These are phyloP conservation scores for Globisporangium perplexum DNA, from an alignment of 352 stramenopile genomes.

Conservation along the genomic window DNA sequence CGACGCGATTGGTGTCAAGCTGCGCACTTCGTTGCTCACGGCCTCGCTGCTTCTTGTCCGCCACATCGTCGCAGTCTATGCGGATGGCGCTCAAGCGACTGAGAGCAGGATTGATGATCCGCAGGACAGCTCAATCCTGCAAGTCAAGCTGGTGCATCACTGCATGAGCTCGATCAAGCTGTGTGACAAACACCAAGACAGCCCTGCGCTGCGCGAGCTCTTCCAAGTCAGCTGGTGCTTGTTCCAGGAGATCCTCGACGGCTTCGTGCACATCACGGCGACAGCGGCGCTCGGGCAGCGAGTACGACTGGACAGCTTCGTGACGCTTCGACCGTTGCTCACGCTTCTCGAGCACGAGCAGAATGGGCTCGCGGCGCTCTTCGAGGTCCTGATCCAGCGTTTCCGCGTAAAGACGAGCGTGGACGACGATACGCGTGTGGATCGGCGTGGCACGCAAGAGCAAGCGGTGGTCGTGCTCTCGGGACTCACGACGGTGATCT, in stretches of 20 bases:
- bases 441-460: conserved; percentile 21
- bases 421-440: conserved; percentile 5
- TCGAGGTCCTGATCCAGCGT: conserved; percentile 43
- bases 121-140: conserved; percentile 14
- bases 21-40: conserved; percentile 47
- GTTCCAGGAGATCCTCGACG: conserved; percentile 50
- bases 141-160: conserved; percentile 54
- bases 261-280: conserved; percentile 21
- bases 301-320: conserved; percentile 26
- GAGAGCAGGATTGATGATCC: neutral
- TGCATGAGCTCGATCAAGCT: conserved; percentile 42
- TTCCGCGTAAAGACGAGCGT: conserved; percentile 23
- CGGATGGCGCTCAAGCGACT: neutral
- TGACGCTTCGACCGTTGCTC: conserved; percentile 38
- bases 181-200: conserved; percentile 25
- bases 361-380: conserved; percentile 36
- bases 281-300: conserved; percentile 21
- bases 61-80: conserved; percentile 29
- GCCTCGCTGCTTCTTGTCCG: conserved; percentile 41
- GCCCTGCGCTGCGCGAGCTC: conserved; percentile 15
- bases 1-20: conserved; percentile 15
- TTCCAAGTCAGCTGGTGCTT: conserved; percentile 67
- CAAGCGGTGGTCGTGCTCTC: conserved; percentile 40
- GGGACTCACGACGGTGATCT: conserved; percentile 42
- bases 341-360: conserved; percentile 47